These are phyloP conservation scores for Coemansia sp. DNA, from an alignment of 371 early-diverging fungal genomes.

Conservation along the genomic window DNA sequence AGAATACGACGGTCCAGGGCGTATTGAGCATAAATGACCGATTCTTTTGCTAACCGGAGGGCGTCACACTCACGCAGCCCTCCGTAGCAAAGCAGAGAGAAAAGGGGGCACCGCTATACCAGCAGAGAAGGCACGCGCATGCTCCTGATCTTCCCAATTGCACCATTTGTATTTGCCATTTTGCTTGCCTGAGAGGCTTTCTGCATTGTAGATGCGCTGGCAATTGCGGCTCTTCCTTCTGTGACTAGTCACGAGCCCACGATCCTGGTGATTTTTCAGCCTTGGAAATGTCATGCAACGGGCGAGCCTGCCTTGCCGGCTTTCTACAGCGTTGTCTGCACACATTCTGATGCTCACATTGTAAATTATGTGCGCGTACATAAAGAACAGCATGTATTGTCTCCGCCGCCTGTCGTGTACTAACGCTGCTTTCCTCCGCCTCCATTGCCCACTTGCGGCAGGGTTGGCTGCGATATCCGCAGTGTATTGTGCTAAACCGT, in stretches of 20 bases:
- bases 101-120: not conserved
- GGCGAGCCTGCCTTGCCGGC: not conserved
- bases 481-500: not conserved
- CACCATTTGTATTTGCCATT: not conserved
- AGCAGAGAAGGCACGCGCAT: not conserved
- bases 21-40: not conserved
- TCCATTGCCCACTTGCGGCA: not conserved
- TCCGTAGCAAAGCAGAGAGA: not conserved
- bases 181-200: not conserved
- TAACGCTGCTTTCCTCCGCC: not conserved
- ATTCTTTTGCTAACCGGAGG: not conserved
- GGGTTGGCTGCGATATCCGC: not conserved
- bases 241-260: slow-evolving; percentile 23
- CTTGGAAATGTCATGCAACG: not conserved
- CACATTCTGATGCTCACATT: slow-evolving; percentile 4
- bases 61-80: not conserved
- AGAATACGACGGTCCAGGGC: not conserved
- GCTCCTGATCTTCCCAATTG: not conserved
- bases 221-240: slow-evolving; percentile 1
- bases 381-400: not conserved
- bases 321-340: slow-evolving; percentile 12
- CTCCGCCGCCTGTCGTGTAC: not conserved
- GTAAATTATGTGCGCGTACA: slow-evolving; percentile 7
- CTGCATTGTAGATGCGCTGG: not conserved
- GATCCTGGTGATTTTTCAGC: slow-evolving; percentile 15